These are phyloP conservation scores for Neurospora tetraspora DNA, from an alignment of 495 filamentous ascomycete species.

Conservation along the genomic window DNA sequence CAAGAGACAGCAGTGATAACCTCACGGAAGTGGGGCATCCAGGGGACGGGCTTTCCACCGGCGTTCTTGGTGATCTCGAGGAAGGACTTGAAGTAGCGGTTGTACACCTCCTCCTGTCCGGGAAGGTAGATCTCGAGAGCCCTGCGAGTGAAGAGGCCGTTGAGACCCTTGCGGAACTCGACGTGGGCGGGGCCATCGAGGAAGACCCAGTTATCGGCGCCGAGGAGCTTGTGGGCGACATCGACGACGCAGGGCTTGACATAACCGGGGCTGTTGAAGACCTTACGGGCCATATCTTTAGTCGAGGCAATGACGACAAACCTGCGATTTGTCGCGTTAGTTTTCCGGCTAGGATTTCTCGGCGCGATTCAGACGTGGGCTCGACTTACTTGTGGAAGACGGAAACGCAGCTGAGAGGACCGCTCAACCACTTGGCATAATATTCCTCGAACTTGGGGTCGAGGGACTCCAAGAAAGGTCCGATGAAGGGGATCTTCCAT, in stretches of 20 bases:
- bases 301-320: constrained; percentile 97
- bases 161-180: constrained; percentile 94
- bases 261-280: constrained; percentile 88
- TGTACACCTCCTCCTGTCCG: constrained; percentile 85
- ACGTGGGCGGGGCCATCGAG: constrained; percentile 91
- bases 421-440: constrained; percentile 83
- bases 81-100: constrained; percentile 73
- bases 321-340: constrained; percentile 34
- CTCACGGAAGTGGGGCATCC: constrained; percentile 91
- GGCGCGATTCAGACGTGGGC: neutral
- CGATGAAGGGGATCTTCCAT: constrained; percentile 89
- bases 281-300: constrained; percentile 90
- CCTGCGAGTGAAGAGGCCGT: constrained; percentile 85
- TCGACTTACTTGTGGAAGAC: constrained; percentile 92
- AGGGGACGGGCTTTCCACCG: constrained; percentile 63
- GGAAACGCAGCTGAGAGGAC: constrained; percentile 87
- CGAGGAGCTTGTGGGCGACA: constrained; percentile 86
- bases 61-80: constrained; percentile 61
- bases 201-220: constrained; percentile 93
- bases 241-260: constrained; percentile 98
- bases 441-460: constrained; percentile 89
- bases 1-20: constrained; percentile 91
- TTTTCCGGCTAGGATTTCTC: neutral
- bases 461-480: constrained; percentile 85
- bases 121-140: constrained; percentile 84